A percentile compares a stretch with the other conserved stretches of the same genome.
These are phyloP conservation scores for Hansenula lynferdii DNA, from an alignment of 1,139 yeast genomes.

Conservation along the genomic window DNA sequence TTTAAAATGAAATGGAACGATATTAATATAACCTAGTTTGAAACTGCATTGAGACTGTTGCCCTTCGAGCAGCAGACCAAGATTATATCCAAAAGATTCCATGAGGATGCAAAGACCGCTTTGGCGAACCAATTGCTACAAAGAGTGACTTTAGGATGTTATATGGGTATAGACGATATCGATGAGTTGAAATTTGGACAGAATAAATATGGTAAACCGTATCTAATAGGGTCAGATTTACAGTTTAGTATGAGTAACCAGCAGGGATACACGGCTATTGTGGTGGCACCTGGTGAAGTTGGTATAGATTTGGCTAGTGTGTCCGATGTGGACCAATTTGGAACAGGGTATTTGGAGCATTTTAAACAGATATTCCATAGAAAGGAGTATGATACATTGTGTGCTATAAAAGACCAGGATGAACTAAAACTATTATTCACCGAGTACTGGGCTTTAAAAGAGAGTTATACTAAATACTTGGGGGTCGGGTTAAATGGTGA, in stretches of 20 bases:
- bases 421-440: slow-evolving; percentile 32
- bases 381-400: slow-evolving; percentile 34
- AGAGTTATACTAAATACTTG: slow-evolving; percentile 56
- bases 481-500: slow-evolving; percentile 62
- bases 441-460: slow-evolving; percentile 70
- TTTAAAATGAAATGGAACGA: not conserved
- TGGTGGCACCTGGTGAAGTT: slow-evolving; percentile 33
- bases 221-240: slow-evolving; percentile 22
- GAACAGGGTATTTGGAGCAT: slow-evolving; percentile 32
- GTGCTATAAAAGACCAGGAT: slow-evolving; percentile 2
- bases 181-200: slow-evolving; percentile 18
- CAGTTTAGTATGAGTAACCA: slow-evolving; percentile 56
- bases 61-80: slow-evolving; percentile 31
- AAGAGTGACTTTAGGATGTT: slow-evolving; percentile 21
- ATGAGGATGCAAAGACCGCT: slow-evolving; percentile 22
- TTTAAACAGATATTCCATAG: slow-evolving; percentile 46
- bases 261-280: slow-evolving; percentile 41
- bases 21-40: slow-evolving; percentile 20
- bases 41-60: slow-evolving; percentile 33
- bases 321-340: slow-evolving; percentile 33
- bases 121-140: slow-evolving; percentile 30
- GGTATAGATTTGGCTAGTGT: slow-evolving; percentile 65
- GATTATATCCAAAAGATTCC: slow-evolving; percentile 29
- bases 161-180: slow-evolving; percentile 9
- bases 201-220: slow-evolving; percentile 39